Evolutionary conservation across 768 basidiomycete genomes (phyloP).

Genomic region (Stropharia rugosoannulata): DNA sequence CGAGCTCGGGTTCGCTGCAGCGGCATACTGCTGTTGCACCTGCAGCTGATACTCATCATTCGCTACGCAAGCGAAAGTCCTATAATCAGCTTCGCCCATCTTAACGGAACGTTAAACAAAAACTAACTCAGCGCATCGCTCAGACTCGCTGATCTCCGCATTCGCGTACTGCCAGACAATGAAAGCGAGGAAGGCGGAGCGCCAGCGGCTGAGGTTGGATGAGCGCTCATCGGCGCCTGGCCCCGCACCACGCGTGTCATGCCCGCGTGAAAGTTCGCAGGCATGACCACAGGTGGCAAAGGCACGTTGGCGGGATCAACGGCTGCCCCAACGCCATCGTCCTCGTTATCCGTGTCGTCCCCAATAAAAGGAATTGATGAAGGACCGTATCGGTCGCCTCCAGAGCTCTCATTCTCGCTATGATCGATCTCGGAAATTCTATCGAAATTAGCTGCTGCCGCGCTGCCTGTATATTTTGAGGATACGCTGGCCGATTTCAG

Average conservation of each 20-base stretch:
- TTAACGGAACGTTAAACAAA: slow-evolving; percentile 11
- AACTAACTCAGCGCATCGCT: slow-evolving; percentile 58
- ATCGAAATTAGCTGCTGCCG: slow-evolving; percentile 35
- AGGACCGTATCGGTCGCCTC: slow-evolving; percentile 21
- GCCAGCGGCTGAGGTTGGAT: slow-evolving; percentile 16
- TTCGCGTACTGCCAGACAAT: slow-evolving; percentile 50
- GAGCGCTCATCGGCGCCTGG: slow-evolving; percentile 12
- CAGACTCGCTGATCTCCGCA: slow-evolving; percentile 75
- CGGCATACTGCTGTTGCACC: slow-evolving; percentile 33
- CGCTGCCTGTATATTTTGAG: slow-evolving; percentile 24
- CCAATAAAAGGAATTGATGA: slow-evolving; percentile 14
- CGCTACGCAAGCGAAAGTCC: slow-evolving; percentile 21
- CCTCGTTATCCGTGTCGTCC: slow-evolving; percentile 35
- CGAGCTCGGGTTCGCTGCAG: slow-evolving; percentile 23
- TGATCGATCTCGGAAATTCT: slow-evolving; percentile 43
- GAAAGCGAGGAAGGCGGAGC: slow-evolving; percentile 18
- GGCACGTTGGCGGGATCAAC: slow-evolving; percentile 17
- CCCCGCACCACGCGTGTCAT: neutral
- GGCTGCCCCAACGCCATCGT: slow-evolving; percentile 26
- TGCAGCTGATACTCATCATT: slow-evolving; percentile 40
- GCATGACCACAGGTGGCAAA: slow-evolving; percentile 17
- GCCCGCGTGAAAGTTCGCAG: neutral
- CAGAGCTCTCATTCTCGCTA: slow-evolving; percentile 38
- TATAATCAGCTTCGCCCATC: neutral
- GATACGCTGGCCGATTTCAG: slow-evolving; percentile 37